Evolutionary conservation across 768 basidiomycete species (phyloP), one percentile per base, ranked within the genome.

Genomic region (Mycena leptocephala): DNA sequence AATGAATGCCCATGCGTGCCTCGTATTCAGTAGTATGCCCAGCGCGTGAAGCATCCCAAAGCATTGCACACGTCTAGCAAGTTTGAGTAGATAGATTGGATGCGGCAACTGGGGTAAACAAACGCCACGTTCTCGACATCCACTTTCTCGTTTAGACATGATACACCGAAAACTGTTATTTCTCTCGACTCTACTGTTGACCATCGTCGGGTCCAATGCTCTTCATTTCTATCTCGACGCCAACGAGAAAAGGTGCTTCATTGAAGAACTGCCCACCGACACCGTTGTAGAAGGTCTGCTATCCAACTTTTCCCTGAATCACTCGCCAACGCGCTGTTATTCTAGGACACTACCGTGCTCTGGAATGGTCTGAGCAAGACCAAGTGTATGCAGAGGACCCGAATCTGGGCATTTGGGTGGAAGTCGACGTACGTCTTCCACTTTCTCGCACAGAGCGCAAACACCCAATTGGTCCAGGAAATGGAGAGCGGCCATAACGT

Each of bases 171-270:
- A 81, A 78, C 79, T 78, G 43, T 75, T 79, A 41, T 77, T 84
- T 58, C 77, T 88, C 48, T 81, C 86, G 56, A 80, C 84, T 78
- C 81, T 87, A 55, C 86, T 88, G 22, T 85, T 89, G 72, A 80
- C 87, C 68, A 78, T 88, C 77, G 83, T 87, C 28, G 85, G 88
- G 48, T 82, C 89, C 24, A 90, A 93, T 82, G 96, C 95, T 33
- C 93, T 99, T 32, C 98, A 99, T 83, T 98, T 99, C 85, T 99
- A 99, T 83, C 92, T 99, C 72, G 97, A 98, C 83, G 93, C 97
- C 22, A 95, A 96, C 82, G 96, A 98, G 84, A 94, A 95, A 81
- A 91, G 95, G 61, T 99, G 98, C 84, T 99, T 99, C 86, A 91
- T 99, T 73, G 98, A 99, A 82, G 98, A 99, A 84, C 88, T 99